Percentiles rank a stretch among this genome's conserved stretches.
Conservation (phyloP, 2,329 filamentous ascomycete genomes). For the Rutstroemia sydowiana region DNA sequence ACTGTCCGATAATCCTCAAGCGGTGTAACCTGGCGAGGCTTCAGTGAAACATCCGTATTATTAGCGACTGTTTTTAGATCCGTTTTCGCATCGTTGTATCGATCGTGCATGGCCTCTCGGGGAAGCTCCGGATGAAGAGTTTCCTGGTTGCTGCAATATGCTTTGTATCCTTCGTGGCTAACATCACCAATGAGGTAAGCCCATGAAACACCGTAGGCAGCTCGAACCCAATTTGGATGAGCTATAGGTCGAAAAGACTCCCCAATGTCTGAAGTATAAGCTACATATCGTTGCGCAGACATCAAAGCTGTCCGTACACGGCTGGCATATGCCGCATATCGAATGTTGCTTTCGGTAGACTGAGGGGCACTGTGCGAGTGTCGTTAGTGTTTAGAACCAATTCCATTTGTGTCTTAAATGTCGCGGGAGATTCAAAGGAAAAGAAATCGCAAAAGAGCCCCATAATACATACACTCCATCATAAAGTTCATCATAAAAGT, state of each 20-base stretch:
- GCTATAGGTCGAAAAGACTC: slow-evolving; percentile 93
- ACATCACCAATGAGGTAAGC: slow-evolving; percentile 88
- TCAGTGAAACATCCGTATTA: slow-evolving; percentile 12
- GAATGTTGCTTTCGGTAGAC: slow-evolving; percentile 75
- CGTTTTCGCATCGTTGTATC: slow-evolving; percentile 28
- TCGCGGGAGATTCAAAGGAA: neutral
- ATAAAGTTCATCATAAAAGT: slow-evolving; percentile 69
- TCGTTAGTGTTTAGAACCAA: neutral
- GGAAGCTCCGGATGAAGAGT: slow-evolving; percentile 61
- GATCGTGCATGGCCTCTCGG: slow-evolving; percentile 23
- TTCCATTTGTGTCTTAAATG: neutral
- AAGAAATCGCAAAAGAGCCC: neutral
- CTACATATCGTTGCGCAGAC: slow-evolving; percentile 89
- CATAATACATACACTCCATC: slow-evolving; percentile 62
- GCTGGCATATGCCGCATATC: slow-evolving; percentile 88
- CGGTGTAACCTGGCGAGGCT: slow-evolving; percentile 50
- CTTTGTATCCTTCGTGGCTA: slow-evolving; percentile 87
- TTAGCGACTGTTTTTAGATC: slow-evolving; percentile 11
- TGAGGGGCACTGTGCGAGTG: slow-evolving; percentile 52
- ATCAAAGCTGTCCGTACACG: slow-evolving; percentile 80
- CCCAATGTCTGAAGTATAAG: slow-evolving; percentile 93
- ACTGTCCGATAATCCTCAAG: slow-evolving; percentile 87
- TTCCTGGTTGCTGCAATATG: slow-evolving; percentile 80
- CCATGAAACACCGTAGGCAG: slow-evolving; percentile 89
- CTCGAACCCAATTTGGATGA: slow-evolving; percentile 71